These are phyloP conservation scores for Claviceps monticola DNA, from an alignment of 2,329 filamentous ascomycete genomes.

Conservation along the genomic window DNA sequence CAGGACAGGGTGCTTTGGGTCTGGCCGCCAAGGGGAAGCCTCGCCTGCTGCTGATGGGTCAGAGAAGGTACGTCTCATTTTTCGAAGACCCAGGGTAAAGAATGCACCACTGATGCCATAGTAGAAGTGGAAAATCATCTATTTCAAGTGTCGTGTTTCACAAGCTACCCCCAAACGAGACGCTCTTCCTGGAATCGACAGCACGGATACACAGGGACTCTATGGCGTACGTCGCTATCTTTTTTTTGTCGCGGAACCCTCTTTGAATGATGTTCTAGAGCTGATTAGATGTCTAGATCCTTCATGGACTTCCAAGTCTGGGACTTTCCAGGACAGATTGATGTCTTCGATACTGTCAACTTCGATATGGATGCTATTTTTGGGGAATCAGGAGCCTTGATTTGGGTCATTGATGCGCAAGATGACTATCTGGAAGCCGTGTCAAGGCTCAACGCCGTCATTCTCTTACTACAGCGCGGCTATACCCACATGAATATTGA, in stretches of 20 bases:
- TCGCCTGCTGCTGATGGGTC: slow-evolving; percentile 82
- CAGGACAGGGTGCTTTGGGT: slow-evolving; percentile 29
- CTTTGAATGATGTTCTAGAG: slow-evolving; percentile 9
- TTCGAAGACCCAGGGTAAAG: not conserved
- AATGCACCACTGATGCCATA: not conserved
- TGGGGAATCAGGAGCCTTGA: slow-evolving; percentile 81
- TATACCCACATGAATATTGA: slow-evolving; percentile 95
- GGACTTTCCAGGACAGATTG: slow-evolving; percentile 92
- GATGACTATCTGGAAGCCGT: slow-evolving; percentile 95
- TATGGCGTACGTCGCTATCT: slow-evolving; percentile 59
- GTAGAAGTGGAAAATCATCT: slow-evolving; percentile 91
- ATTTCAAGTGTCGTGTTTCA: slow-evolving; percentile 99
- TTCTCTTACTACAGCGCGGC: slow-evolving; percentile 72
- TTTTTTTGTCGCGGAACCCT: not conserved
- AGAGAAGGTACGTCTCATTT: slow-evolving; percentile 55
- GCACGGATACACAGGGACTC: slow-evolving; percentile 88
- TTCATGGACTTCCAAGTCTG: slow-evolving; percentile 99
- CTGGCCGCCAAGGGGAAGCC: slow-evolving; percentile 55
- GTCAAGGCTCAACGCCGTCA: slow-evolving; percentile 71
- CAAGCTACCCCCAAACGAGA: slow-evolving; percentile 92
- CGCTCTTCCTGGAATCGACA: slow-evolving; percentile 88
- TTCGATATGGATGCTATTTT: slow-evolving; percentile 93
- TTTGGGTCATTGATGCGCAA: slow-evolving; percentile 98
- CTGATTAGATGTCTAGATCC: slow-evolving; percentile 42
- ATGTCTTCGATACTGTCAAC: slow-evolving; percentile 71